phyloP scores from a whole-genome alignment of 768 basidiomycete genomes.

The Pholiota molesta region DNA sequence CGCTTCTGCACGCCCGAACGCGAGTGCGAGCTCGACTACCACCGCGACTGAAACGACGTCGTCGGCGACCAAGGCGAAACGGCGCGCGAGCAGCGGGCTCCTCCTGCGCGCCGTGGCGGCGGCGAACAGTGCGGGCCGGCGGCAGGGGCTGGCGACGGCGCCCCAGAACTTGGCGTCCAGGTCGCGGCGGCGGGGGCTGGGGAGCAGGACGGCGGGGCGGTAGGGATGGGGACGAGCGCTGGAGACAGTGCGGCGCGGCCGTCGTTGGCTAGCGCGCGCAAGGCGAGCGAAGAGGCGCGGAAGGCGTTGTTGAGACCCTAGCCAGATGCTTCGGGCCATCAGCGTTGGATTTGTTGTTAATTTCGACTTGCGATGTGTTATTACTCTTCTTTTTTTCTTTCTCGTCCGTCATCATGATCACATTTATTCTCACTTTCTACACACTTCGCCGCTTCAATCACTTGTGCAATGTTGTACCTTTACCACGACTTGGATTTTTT shows the following conservation, averaged over 20 bases:
- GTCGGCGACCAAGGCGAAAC: conserved; percentile 30
- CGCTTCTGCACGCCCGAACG: not conserved
- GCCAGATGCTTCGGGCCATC: not conserved
- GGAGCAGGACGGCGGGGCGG: not conserved
- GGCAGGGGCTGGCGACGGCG: conserved; percentile 18
- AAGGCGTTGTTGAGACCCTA: not conserved
- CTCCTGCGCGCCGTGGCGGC: conserved; percentile 64
- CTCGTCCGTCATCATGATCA: not conserved
- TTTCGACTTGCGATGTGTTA: not conserved
- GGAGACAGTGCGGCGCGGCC: conserved; percentile 32
- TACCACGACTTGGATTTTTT: not conserved
- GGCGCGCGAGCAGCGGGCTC: conserved; percentile 54
- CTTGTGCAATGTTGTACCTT: not conserved
- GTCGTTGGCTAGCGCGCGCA: conserved; percentile 47
- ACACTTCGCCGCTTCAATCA: not conserved
- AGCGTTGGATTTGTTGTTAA: not conserved
- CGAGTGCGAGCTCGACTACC: not conserved
- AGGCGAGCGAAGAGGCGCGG: conserved; percentile 30
- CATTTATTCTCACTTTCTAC: not conserved
- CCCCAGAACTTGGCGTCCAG: conserved; percentile 10
- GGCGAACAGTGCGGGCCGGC: conserved; percentile 47
- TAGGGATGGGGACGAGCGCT: not conserved
- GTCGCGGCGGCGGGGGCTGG: conserved; percentile 17
- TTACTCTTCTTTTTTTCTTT: not conserved
- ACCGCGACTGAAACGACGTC: not conserved